phyloP scores from a whole-genome alignment of 2,329 filamentous ascomycete species.

The Venturia pyrina region DNA sequence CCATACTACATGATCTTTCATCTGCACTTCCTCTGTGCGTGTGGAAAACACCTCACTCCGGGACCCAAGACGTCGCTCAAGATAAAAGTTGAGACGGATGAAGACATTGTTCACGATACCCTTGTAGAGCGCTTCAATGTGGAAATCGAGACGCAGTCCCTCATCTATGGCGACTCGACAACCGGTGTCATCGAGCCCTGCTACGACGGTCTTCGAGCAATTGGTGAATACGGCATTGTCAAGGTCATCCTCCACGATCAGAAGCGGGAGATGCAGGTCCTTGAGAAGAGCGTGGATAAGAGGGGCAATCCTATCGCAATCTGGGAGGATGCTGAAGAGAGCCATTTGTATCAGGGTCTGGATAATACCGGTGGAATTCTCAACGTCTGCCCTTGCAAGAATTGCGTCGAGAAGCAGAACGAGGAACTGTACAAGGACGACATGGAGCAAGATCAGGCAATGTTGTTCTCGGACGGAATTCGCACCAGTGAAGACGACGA shows the following conservation, averaged over 20 bases:
- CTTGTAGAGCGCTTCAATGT: not conserved
- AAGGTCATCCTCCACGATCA: not conserved
- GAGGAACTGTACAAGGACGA: not conserved
- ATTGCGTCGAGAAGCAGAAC: not conserved
- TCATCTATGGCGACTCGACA: not conserved
- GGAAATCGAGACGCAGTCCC: not conserved
- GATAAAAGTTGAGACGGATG: not conserved
- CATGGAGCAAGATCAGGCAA: not conserved
- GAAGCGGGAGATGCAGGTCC: not conserved
- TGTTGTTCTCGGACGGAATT: not conserved
- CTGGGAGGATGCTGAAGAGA: not conserved
- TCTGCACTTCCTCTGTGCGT: not conserved
- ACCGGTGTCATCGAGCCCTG: not conserved
- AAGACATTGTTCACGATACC: not conserved
- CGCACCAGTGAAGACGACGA: not conserved
- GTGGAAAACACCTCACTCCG: not conserved
- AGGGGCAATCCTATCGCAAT: not conserved
- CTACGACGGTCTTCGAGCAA: not conserved
- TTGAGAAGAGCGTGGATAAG: not conserved
- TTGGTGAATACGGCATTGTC: not conserved
- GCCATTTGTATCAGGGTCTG: not conserved
- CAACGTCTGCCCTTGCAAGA: not conserved
- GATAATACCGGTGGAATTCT: not conserved
- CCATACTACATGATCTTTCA: not conserved
- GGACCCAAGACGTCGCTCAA: not conserved